Conservation (phyloP, 108 stramenopile species). For the Epithemia pelagica region DNA sequence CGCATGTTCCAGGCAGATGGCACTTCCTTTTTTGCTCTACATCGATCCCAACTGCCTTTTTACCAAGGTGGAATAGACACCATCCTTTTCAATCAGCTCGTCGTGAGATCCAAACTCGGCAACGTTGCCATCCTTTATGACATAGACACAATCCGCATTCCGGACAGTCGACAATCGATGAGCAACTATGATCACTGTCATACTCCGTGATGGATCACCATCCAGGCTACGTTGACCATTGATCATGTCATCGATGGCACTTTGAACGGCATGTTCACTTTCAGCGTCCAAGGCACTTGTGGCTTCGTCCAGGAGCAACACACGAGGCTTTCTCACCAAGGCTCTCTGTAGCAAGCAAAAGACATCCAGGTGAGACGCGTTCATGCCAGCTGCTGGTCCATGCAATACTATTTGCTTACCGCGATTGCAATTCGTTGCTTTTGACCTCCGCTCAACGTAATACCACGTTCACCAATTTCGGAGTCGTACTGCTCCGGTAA, state of each 20-base stretch:
- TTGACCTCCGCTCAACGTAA: slow-evolving; percentile 77
- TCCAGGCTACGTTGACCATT: slow-evolving; percentile 38
- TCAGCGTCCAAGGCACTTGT: slow-evolving; percentile 69
- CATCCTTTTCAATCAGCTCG: slow-evolving; percentile 35
- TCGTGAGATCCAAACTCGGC: slow-evolving; percentile 49
- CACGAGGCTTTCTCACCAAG: slow-evolving; percentile 63
- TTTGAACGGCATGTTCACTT: slow-evolving; percentile 74
- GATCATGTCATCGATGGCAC: slow-evolving; percentile 78
- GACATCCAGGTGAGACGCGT: not conserved
- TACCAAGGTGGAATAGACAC: slow-evolving; percentile 40
- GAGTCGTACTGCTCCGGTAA: slow-evolving; percentile 49
- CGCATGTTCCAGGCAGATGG: too few relatives aligned
- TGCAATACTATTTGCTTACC: slow-evolving; percentile 4
- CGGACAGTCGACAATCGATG: slow-evolving; percentile 76
- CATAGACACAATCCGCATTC: slow-evolving; percentile 66
- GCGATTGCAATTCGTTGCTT: slow-evolving; percentile 69
- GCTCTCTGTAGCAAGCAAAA: slow-evolving; percentile 32
- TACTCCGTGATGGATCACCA: slow-evolving; percentile 32
- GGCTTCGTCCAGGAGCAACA: slow-evolving; percentile 86
- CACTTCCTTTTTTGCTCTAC: too few relatives aligned
- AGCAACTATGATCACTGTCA: slow-evolving; percentile 78
- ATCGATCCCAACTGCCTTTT: slow-evolving; percentile 12
- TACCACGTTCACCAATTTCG: slow-evolving; percentile 79
- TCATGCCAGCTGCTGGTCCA: too few relatives aligned
- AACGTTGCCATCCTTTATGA: slow-evolving; percentile 58